Conservation (phyloP, 1,284 basidiomycete genomes). For the Sanghuangporus baumii region DNA sequence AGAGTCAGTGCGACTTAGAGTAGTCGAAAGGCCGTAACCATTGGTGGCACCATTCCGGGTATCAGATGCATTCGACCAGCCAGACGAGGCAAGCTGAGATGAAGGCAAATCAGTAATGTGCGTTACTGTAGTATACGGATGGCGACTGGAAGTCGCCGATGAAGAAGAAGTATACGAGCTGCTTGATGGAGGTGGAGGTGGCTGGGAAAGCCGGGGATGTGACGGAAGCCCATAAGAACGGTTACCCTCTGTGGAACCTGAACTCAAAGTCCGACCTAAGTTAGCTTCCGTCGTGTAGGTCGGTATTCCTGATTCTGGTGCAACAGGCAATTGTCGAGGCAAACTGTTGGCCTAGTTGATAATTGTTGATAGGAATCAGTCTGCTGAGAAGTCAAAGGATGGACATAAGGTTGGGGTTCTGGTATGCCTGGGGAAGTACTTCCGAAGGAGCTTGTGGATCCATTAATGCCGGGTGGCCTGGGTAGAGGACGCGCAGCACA, state of each 20-base stretch:
- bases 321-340: constrained; percentile 12
- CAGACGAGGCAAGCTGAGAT: constrained; percentile 8
- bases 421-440: constrained; percentile 20
- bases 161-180: constrained; percentile 7
- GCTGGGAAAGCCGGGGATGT: constrained; percentile 8
- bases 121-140: constrained; percentile 14
- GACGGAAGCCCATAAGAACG: constrained; percentile 9
- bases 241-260: background rate
- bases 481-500: constrained; percentile 28
- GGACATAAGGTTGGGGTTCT: constrained; percentile 20
- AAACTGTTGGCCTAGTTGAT: constrained; percentile 3
- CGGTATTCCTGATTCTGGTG: constrained; percentile 4
- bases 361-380: constrained; percentile 1
- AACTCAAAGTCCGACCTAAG: background rate
- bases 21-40: background rate
- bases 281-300: background rate
- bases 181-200: constrained; percentile 6
- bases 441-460: constrained; percentile 6
- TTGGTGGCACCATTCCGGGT: background rate
- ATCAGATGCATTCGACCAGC: constrained; percentile 12
- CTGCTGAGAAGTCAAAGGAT: constrained; percentile 1
- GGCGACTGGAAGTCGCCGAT: constrained; percentile 3
- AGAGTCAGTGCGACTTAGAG: constrained; percentile 10
- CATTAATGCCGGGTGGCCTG: constrained; percentile 22
- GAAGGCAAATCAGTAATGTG: constrained; percentile 11